Evolutionary conservation across 441 rosid genomes (phyloP), one percentile per base, ranked within the genome.

Genomic region (Eugenia klotzschiana): DNA sequence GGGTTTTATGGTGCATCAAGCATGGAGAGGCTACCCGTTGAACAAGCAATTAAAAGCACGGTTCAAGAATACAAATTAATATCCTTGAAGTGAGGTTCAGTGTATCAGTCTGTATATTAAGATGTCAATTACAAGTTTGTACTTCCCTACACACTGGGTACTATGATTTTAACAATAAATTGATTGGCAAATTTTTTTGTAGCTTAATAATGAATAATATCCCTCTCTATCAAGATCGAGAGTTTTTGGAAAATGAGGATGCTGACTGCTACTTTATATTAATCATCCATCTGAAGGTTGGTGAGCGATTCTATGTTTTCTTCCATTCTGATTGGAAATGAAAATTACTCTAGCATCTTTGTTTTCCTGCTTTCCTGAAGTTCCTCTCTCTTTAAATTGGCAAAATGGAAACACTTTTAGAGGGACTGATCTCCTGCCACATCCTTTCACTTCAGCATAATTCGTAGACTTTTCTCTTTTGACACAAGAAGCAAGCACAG

Each of bases 1-100:
- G 99, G 98, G 60, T 96, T 95, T 88, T 96, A 94, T 82, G 98
- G 99, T 46, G 99, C 99, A 81, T 96, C 98, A 81, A 95, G 98
- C 94, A 93, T 96, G 96, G 98, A 96, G 91, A 93, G 98, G 87
- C 91, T 96, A 52, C 97, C 97, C 0, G 97, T 95, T 82, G 99
- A 96, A 84, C 91, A 91, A 84, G 98, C 98, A 74, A 93, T 95
- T 86, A 92, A 89, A 80, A 91, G 87, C 90, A 94, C 96, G 54
- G 89, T 93, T 88, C 91, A 88, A 79, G 90, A 90, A 84, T 96
- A 95, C 89, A 96, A 96, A 89, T 91, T 91, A 79, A 93, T 94
- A 60, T 87, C 92, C 81, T 83, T 94, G 85, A 90, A 88, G 82
- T 96, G 91, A 96, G 88, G 49, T 88, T 79, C 33, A 60, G 49